Conservation (phyloP, 2,329 filamentous ascomycete genomes). For the Fonsecaea nubica region DNA sequence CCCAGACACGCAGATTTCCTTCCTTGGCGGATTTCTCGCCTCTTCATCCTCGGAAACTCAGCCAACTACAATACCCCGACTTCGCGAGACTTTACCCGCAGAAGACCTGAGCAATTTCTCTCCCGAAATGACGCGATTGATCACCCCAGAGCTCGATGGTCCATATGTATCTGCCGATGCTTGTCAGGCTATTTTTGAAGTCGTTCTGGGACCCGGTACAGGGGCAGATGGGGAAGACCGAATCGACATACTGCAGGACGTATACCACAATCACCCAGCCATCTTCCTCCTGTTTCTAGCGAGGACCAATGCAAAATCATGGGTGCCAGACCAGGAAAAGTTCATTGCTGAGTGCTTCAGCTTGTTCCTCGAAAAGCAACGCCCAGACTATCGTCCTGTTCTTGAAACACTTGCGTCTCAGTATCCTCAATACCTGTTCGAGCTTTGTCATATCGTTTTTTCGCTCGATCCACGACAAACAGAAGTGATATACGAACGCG, state of each 20-base stretch:
- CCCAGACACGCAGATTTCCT: slow-evolving; percentile 88
- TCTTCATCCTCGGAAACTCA: slow-evolving; percentile 78
- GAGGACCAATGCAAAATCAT: slow-evolving; percentile 55
- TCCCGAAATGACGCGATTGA: slow-evolving; percentile 65
- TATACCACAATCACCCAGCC: slow-evolving; percentile 61
- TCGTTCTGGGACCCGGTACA: slow-evolving; percentile 55
- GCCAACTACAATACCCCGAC: slow-evolving; percentile 79
- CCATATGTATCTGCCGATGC: slow-evolving; percentile 89
- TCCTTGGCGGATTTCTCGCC: slow-evolving; percentile 84
- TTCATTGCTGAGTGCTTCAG: slow-evolving; percentile 66
- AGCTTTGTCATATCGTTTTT: slow-evolving; percentile 78
- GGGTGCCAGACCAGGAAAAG: slow-evolving; percentile 56
- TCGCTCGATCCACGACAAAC: slow-evolving; percentile 72
- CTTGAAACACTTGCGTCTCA: slow-evolving; percentile 91
- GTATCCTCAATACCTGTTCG: slow-evolving; percentile 84
- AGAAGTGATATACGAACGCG: slow-evolving; percentile 76
- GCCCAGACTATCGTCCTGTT: slow-evolving; percentile 82
- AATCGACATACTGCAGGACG: slow-evolving; percentile 64
- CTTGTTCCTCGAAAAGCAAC: slow-evolving; percentile 79
- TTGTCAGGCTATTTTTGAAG: slow-evolving; percentile 69
- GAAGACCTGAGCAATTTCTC: slow-evolving; percentile 68
- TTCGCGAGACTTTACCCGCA: slow-evolving; percentile 76
- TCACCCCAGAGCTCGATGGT: slow-evolving; percentile 75
- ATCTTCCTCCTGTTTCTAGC: slow-evolving; percentile 60
- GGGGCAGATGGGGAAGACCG: slow-evolving; percentile 61